Evolutionary conservation across 306 rosid species (phyloP), one percentile per base, ranked within the genome.

Genomic region (Medicago arabica): DNA sequence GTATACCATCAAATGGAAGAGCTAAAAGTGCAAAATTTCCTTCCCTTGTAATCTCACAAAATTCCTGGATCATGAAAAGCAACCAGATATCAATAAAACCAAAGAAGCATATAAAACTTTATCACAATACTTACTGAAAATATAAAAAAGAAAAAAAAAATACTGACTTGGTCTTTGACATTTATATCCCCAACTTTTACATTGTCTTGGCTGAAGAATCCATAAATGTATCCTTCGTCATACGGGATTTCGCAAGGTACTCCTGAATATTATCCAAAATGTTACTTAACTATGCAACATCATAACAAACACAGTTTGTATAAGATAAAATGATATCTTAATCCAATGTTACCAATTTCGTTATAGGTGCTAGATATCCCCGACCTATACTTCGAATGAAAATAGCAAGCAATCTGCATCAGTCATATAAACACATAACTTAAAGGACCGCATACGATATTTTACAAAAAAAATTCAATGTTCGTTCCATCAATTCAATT

Each of bases 331-430:
- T 54, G 54, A 12, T 43, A 14, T n/a, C 38, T 3, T 53, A 58
- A 61, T 77, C 55, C 75, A 25, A 75, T 71, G 16, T 65, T 78
- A 86, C 89, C 89, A 69, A 79, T 86, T 59, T 80, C 79, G 7
- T 76, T 58, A 75, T 86, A 80, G 23, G 89, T 80, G 62, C 65
- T 83, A 61, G 89, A 86, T 9, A 69, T 76, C 58, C 69, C 55
- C 12, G 89, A 63, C 75, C 71, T 86, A 71, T 86, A 86, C 53
- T 83, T 82, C 41, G 84, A 69, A 74, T 83, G 89, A 7, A 83
- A 76, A 77, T 86, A 86, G 85, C 89, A 86, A 59, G 89, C 78
- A 16, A 86, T 64, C 89, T 86, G 85, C 89, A 86, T 0, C 14
- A n/a, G 55, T 16, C 69, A 12, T 5, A 12, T 28, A 58, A 58